Conservation (phyloP, 352 stramenopile species). For the Globisporangium alternatum region DNA sequence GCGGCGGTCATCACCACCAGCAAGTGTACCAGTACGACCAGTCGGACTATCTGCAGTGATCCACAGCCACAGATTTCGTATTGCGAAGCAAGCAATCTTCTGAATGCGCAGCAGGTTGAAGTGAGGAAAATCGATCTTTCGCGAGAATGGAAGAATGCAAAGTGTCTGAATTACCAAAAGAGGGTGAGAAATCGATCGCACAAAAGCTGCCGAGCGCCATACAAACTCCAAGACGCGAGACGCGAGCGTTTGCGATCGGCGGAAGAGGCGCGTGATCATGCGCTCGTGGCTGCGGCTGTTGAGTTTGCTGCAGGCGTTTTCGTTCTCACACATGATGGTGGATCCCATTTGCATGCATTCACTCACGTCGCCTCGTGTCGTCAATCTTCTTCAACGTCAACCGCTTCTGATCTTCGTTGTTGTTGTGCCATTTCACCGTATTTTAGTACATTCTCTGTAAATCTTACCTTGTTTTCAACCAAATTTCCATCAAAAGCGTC, state of each 20-base stretch:
- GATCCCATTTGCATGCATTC: not conserved
- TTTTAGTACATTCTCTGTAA: not conserved
- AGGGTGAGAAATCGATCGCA: not conserved
- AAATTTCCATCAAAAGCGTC: not conserved
- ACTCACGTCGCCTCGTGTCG: not conserved
- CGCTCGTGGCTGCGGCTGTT: not conserved
- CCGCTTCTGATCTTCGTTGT: not conserved
- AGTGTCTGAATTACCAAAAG: not conserved
- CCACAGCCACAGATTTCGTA: not conserved
- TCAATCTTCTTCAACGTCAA: not conserved
- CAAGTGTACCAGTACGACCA: slow-evolving; percentile 19
- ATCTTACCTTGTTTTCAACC: not conserved
- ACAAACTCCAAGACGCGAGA: not conserved
- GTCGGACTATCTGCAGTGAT: slow-evolving; percentile 8
- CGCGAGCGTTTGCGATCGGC: not conserved
- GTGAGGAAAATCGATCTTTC: slow-evolving; percentile 1
- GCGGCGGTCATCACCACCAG: slow-evolving; percentile 5
- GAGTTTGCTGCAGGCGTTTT: not conserved
- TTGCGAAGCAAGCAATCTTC: not conserved
- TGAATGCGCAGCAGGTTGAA: slow-evolving; percentile 4
- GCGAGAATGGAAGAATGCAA: slow-evolving; percentile 1
- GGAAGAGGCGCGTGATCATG: not conserved
- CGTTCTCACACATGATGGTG: not conserved
- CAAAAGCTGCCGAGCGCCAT: not conserved
- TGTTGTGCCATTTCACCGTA: not conserved